Evolutionary conservation across 2,329 filamentous ascomycete species (phyloP).

Genomic region (Aspergillus eucalypticola): DNA sequence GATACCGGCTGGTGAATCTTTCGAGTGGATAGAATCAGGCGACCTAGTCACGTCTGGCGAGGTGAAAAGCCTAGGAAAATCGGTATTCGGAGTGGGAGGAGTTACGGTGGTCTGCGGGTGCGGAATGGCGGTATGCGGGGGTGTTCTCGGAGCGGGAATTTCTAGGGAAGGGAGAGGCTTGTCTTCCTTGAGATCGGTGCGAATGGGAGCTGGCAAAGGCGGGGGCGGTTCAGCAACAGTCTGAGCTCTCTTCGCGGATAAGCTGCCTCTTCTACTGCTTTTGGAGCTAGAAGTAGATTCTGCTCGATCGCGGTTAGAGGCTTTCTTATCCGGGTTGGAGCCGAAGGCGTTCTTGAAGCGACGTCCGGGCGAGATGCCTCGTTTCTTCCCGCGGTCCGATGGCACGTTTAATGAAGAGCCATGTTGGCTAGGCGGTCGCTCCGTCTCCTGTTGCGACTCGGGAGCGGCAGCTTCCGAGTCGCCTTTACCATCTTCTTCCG

Average conservation of each 20-base stretch:
- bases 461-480: constrained; percentile 32
- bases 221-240: constrained; percentile 32
- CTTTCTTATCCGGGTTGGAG: constrained; percentile 52
- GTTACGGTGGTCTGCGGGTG: constrained; percentile 58
- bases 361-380: constrained; percentile 68
- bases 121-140: constrained; percentile 32
- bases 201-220: constrained; percentile 36
- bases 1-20: constrained; percentile 45
- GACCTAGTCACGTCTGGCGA: constrained; percentile 38
- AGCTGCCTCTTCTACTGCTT: constrained; percentile 36
- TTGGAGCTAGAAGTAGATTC: constrained; percentile 48
- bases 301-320: constrained; percentile 49
- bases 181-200: constrained; percentile 31
- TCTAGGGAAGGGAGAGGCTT: constrained; percentile 27
- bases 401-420: constrained; percentile 35
- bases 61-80: constrained; percentile 36
- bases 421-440: constrained; percentile 30
- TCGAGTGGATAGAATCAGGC: constrained; percentile 37
- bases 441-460: constrained; percentile 47
- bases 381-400: constrained; percentile 48
- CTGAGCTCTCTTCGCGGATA: constrained; percentile 34
- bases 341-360: constrained; percentile 73
- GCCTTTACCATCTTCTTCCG: constrained; percentile 35
- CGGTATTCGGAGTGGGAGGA: constrained; percentile 58
- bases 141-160: constrained; percentile 32